phyloP scores from a whole-genome alignment of 1,284 basidiomycete genomes.

The Trichosporon sp. region DNA sequence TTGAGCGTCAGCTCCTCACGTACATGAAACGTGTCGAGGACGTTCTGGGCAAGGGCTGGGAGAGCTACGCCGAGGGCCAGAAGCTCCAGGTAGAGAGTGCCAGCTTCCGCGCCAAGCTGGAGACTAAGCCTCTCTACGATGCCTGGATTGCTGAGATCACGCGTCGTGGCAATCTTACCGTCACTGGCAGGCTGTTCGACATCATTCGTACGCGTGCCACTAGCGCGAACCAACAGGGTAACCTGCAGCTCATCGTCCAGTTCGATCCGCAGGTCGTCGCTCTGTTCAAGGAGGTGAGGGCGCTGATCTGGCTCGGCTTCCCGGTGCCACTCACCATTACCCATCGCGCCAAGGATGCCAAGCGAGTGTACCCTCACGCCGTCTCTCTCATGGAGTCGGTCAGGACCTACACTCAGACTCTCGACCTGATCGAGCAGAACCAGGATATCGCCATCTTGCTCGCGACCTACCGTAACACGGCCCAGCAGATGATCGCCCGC shows the following conservation, averaged over 20 bases:
- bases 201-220: slow-evolving; percentile 73
- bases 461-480: slow-evolving; percentile 86
- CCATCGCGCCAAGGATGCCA: slow-evolving; percentile 97
- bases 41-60: slow-evolving; percentile 97
- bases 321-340: slow-evolving; percentile 91
- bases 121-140: slow-evolving; percentile 89
- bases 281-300: slow-evolving; percentile 96
- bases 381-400: slow-evolving; percentile 98
- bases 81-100: slow-evolving; percentile 88
- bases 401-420: slow-evolving; percentile 90
- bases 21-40: slow-evolving; percentile 99
- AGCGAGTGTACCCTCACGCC: slow-evolving; percentile 95
- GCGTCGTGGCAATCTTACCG: slow-evolving; percentile 74
- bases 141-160: slow-evolving; percentile 97
- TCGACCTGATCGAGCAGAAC: slow-evolving; percentile 84
- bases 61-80: slow-evolving; percentile 97
- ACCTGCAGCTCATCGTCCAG: slow-evolving; percentile 86
- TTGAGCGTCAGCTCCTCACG: slow-evolving; percentile 90
- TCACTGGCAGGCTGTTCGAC: slow-evolving; percentile 94
- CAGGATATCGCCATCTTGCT: slow-evolving; percentile 90
- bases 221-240: slow-evolving; percentile 63
- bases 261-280: slow-evolving; percentile 98
- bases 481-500: slow-evolving; percentile 83
- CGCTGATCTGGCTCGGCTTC: slow-evolving; percentile 92
- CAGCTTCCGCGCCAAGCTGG: slow-evolving; percentile 93